Base-by-base conservation (phyloP, 2,329 filamentous ascomycete genomes). In the Pseudogymnoascus sp. region DNA sequence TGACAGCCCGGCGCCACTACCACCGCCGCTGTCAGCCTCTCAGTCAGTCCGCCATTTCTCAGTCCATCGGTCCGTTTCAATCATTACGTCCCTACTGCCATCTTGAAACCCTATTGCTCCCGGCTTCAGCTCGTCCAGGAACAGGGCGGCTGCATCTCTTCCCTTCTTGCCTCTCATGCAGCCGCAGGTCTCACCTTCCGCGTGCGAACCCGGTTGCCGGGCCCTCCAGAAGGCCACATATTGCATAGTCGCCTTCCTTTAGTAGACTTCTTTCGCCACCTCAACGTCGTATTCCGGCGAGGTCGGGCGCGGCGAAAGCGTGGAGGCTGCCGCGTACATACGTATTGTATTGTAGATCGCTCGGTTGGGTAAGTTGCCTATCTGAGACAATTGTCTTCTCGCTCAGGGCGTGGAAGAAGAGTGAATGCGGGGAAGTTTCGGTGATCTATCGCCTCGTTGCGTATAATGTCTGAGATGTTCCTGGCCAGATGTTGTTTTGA, bases 151-250 rank as follows among this genome's bases (percentile, higher is more conserved):
- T 49, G 21, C 21, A 25, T 9, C 21, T 49, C 21, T 28, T 28
- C 7, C 43, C 43, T 2, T 49, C 21, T 28, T 25, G 3, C 23
- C 23, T n/a, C 43, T 49, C 43, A 14, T 49, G 43, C 43, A 28
- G 43, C 43, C 14, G 43, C 43, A 49, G 21, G 43, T 28, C 43
- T 49, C 43, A 49, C 21, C 23, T 49, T 49, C 43, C 43, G 43
- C 43, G 43, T 28, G 43, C 43, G 12, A 49, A 49, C 43, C 43
- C 43, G 21, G 43, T 49, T 49, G 2, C 43, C 43, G 43, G 43
- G 43, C 43, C 43, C 43, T 49, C 11, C 43, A 49, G 43, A 49
- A 49, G 43, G 43, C 43, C 43, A 28, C 43, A 49, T 49, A 25
- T n/a, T 7, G 11, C 14, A 7, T 25, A 49, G 21, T 49, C 43